Conservation (phyloP, 148 eudicot genomes). For the Talinum fruticosum region DNA sequence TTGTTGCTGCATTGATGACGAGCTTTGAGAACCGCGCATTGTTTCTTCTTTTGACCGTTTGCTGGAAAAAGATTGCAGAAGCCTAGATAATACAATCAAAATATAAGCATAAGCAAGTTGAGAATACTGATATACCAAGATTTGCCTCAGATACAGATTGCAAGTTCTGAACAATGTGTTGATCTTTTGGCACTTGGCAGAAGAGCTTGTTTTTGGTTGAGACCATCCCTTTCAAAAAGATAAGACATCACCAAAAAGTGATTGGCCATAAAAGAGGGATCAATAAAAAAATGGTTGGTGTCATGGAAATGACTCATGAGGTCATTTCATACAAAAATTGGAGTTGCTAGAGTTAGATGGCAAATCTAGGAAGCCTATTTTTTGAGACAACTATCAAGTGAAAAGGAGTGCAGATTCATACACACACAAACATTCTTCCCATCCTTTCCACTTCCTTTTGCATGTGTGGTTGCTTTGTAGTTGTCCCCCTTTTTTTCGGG, state of each 20-base stretch:
- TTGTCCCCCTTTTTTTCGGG: not conserved
- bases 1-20: slow-evolving; percentile 29
- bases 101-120: slow-evolving; percentile 3
- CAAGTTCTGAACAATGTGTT: not conserved
- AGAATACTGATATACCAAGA: not conserved
- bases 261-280: no score
- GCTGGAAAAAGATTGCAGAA: slow-evolving; percentile 31
- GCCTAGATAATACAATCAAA: slow-evolving; percentile 27
- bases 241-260: not conserved
- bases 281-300: not conserved
- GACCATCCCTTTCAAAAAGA: no score
- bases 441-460: not conserved
- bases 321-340: not conserved
- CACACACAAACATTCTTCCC: not conserved
- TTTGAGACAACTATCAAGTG: not conserved
- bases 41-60: slow-evolving; percentile 41
- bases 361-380: not conserved
- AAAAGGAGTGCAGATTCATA: not conserved
- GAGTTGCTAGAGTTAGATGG: not conserved
- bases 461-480: not conserved
- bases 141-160: not conserved
- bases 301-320: not conserved
- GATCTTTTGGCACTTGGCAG: not conserved
- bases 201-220: not conserved
- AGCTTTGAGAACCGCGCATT: slow-evolving; percentile 26